These are phyloP conservation scores for Tanacetum coccineum DNA, from an alignment of 129 eudicot genomes.

Conservation along the genomic window DNA sequence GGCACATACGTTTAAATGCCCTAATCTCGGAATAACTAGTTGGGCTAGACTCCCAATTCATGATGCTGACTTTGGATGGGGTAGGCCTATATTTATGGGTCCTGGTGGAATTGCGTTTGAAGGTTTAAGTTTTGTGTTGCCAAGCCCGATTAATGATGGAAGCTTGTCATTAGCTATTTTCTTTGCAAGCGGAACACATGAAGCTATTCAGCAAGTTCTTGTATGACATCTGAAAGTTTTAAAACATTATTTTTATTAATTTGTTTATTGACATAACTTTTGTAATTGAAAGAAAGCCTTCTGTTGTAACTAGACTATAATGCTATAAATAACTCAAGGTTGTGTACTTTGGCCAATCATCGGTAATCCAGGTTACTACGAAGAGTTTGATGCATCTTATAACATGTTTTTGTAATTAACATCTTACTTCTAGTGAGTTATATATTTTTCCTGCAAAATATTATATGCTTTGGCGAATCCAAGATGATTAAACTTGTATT, in stretches of 20 bases:
- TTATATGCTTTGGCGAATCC: no score
- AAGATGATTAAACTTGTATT: no score
- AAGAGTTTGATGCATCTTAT: no score
- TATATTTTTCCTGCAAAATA: no score
- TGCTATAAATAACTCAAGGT: no score
- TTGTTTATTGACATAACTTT: neutral
- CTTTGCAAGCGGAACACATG: constrained; percentile 1
- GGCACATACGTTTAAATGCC: neutral
- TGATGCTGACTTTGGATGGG: constrained; percentile 17
- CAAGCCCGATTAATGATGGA: constrained; percentile 15
- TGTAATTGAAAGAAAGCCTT: no score
- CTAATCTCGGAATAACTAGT: constrained; percentile 11
- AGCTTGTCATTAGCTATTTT: constrained; percentile 13
- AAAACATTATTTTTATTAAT: neutral
- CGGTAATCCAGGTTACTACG: no score
- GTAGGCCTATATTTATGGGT: constrained; percentile 10
- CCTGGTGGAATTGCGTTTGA: neutral
- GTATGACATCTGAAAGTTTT: constrained; percentile 19
- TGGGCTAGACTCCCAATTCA: constrained; percentile 10
- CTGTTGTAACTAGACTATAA: no score
- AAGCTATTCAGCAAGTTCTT: constrained; percentile 17
- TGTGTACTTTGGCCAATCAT: no score
- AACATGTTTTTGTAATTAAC: no score
- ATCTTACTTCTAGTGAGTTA: no score
- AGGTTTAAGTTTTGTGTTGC: neutral